Evolutionary conservation across 169 alveolate genomes (phyloP).

Genomic region (Cryptosporidium xiaoi): DNA sequence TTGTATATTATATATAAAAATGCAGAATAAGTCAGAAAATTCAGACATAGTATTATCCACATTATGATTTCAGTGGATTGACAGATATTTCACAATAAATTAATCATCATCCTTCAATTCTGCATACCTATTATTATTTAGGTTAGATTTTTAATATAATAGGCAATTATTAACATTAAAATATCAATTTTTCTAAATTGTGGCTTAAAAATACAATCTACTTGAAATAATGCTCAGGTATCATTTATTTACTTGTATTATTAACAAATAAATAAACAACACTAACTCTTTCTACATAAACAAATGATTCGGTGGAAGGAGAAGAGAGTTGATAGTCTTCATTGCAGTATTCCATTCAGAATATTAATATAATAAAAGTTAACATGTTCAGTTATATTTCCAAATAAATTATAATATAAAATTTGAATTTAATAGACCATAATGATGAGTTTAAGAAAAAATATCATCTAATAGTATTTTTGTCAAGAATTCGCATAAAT

Average conservation of each 20-base stretch:
- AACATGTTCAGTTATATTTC: background rate
- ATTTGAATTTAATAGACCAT: too few species aligned
- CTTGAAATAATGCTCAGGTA: constrained; percentile 68
- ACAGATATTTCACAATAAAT: constrained; percentile 47
- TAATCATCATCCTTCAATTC: constrained; percentile 34
- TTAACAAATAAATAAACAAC: background rate
- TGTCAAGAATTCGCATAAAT: too few species aligned
- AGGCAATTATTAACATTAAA: too few species aligned
- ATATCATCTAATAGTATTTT: too few species aligned
- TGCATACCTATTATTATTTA: too few species aligned
- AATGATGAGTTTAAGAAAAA: too few species aligned
- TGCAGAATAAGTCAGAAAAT: constrained; percentile 40
- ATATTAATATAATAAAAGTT: background rate
- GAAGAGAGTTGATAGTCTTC: constrained; percentile 70
- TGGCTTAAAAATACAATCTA: background rate
- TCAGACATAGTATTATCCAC: constrained; percentile 68
- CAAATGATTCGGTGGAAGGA: constrained; percentile 68
- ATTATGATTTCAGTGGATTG: constrained; percentile 70
- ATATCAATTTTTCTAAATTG: background rate
- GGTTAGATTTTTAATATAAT: background rate
- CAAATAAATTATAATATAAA: too few species aligned
- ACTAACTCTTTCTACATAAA: constrained; percentile 53
- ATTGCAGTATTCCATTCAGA: constrained; percentile 29
- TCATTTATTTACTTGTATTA: background rate
- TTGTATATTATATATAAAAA: background rate